These are phyloP conservation scores for Ganoderma multipileum DNA, from an alignment of 1,284 basidiomycete species.

Conservation along the genomic window DNA sequence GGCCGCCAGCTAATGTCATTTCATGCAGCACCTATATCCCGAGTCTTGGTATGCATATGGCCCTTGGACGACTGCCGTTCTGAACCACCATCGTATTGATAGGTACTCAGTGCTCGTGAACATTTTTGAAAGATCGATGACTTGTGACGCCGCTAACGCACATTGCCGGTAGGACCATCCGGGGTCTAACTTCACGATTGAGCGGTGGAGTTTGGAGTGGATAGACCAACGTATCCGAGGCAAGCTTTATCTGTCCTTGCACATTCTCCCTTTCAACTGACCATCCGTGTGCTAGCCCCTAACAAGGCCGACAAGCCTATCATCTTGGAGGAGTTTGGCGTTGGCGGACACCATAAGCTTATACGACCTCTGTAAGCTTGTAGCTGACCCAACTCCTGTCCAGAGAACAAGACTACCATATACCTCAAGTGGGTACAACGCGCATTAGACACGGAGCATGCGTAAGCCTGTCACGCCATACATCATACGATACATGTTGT, in stretches of 20 bases:
- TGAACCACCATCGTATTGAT: not conserved
- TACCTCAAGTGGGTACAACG: slow-evolving; percentile 59
- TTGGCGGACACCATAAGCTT: slow-evolving; percentile 47
- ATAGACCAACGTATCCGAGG: slow-evolving; percentile 55
- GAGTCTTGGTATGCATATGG: slow-evolving; percentile 49
- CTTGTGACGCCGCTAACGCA: not conserved
- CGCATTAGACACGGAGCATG: slow-evolving; percentile 55
- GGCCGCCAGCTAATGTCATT: not conserved
- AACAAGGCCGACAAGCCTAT: slow-evolving; percentile 57
- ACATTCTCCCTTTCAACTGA: not conserved
- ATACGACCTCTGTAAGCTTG: not conserved
- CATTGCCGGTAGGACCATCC: slow-evolving; percentile 48
- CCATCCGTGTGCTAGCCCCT: slow-evolving; percentile 45
- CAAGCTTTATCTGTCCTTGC: slow-evolving; percentile 27
- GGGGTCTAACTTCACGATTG: slow-evolving; percentile 56
- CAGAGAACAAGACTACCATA: slow-evolving; percentile 57
- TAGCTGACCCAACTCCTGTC: not conserved
- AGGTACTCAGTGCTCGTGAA: slow-evolving; percentile 43
- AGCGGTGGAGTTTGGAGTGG: slow-evolving; percentile 61
- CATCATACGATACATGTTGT: not conserved
- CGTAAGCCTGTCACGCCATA: not conserved
- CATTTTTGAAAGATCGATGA: not conserved
- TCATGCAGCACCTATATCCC: slow-evolving; percentile 56
- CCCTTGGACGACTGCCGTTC: not conserved
- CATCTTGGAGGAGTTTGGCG: slow-evolving; percentile 63